These are phyloP conservation scores for Xerophyta viscosa DNA, from an alignment of 106 monocot species.

Conservation along the genomic window DNA sequence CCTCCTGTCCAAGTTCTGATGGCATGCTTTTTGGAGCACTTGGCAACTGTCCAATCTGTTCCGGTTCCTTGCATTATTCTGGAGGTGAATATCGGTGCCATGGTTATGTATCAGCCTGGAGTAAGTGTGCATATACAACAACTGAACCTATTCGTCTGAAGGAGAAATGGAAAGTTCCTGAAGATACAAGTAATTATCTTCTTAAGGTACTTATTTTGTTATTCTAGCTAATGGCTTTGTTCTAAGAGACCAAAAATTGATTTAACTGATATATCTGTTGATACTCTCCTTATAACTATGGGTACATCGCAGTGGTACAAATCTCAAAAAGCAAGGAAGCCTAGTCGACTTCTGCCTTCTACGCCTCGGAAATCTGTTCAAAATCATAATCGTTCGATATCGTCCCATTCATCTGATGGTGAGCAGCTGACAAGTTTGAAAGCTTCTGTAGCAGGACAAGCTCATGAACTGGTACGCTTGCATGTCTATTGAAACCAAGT, in stretches of 20 bases:
- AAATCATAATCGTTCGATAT: constrained; percentile 5
- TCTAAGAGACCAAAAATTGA: neutral
- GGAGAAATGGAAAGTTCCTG: constrained; percentile 82
- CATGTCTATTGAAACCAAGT: neutral
- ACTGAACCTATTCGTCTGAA: constrained; percentile 57
- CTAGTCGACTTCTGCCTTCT: constrained; percentile 63
- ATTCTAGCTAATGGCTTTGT: too few relatives aligned
- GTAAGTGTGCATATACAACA: constrained; percentile 84
- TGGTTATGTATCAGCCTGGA: constrained; percentile 93
- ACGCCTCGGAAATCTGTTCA: constrained; percentile 30
- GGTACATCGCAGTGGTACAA: constrained; percentile 79
- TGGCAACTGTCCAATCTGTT: constrained; percentile 72
- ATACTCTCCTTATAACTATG: neutral
- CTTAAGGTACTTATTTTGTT: constrained; percentile 36
- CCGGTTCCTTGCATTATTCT: constrained; percentile 66
- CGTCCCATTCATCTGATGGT: constrained; percentile 21
- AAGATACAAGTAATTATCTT: constrained; percentile 70
- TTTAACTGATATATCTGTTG: neutral
- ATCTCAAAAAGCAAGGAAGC: constrained; percentile 72
- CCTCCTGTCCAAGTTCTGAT: constrained; percentile 65
- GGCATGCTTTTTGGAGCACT: constrained; percentile 94
- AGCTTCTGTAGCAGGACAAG: constrained; percentile 55
- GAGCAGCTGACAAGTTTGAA: constrained; percentile 54
- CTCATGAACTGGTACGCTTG: constrained; percentile 8
- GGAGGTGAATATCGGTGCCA: constrained; percentile 66